phyloP scores from a whole-genome alignment of 495 filamentous ascomycete species.

The Penicillium fimorum region DNA sequence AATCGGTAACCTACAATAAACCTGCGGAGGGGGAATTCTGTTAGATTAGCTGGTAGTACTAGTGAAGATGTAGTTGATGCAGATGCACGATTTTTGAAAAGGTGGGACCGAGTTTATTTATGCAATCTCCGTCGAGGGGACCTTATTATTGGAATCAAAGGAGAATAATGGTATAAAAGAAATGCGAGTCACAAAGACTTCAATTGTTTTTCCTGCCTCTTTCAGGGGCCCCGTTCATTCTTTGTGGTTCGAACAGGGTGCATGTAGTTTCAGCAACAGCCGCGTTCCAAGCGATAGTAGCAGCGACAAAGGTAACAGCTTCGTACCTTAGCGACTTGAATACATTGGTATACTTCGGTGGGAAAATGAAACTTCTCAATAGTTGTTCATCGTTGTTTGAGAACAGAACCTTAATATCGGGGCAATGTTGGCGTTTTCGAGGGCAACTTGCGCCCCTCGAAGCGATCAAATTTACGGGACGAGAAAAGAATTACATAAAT shows the following conservation, averaged over 20 bases:
- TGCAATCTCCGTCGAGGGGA: background rate
- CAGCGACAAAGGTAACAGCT: too few species aligned
- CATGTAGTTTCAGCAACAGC: too few species aligned
- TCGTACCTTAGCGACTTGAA: too few species aligned
- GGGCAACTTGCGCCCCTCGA: too few species aligned
- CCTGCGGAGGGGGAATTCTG: background rate
- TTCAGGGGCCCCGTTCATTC: background rate
- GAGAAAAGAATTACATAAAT: too few species aligned
- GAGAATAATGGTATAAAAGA: background rate
- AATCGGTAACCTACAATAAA: background rate
- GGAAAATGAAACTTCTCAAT: too few species aligned
- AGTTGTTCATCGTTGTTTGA: too few species aligned
- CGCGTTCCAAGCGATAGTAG: background rate
- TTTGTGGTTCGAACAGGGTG: background rate
- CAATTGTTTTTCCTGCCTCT: background rate
- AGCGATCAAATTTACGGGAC: too few species aligned
- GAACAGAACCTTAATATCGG: too few species aligned
- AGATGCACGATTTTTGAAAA: background rate
- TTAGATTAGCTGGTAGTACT: background rate
- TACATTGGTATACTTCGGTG: too few species aligned
- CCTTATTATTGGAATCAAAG: background rate
- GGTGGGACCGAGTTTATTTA: background rate
- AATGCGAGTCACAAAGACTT: background rate
- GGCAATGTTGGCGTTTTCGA: too few species aligned
- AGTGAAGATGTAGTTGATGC: background rate